Percentiles rank a stretch among this genome's conserved stretches.
These are phyloP conservation scores for Phytophthora capsici DNA, from an alignment of 352 stramenopile species.

Conservation along the genomic window DNA sequence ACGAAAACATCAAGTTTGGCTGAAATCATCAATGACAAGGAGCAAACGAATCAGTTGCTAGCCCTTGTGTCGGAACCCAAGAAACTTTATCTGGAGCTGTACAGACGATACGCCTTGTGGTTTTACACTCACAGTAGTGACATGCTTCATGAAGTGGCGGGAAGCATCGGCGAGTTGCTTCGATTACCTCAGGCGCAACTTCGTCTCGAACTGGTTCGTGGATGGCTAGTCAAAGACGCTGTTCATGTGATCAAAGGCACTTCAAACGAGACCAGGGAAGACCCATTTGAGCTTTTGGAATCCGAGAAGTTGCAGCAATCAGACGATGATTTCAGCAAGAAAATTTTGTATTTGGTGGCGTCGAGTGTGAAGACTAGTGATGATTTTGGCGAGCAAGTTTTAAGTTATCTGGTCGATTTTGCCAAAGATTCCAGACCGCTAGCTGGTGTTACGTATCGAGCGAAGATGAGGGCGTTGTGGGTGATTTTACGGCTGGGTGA, in stretches of 20 bases:
- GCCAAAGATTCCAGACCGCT: slow-evolving; percentile 48
- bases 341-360: slow-evolving; percentile 40
- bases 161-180: slow-evolving; percentile 41
- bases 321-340: slow-evolving; percentile 47
- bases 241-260: slow-evolving; percentile 19
- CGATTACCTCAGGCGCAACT: slow-evolving; percentile 33
- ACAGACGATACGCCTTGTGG: slow-evolving; percentile 45
- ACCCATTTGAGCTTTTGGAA: slow-evolving; percentile 44
- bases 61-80: slow-evolving; percentile 39
- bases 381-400: slow-evolving; percentile 32
- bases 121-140: slow-evolving; percentile 38
- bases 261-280: slow-evolving; percentile 24
- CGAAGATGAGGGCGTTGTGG: slow-evolving; percentile 52
- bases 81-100: slow-evolving; percentile 53
- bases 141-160: slow-evolving; percentile 37
- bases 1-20: slow-evolving; percentile 24
- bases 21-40: slow-evolving; percentile 21
- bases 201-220: slow-evolving; percentile 47
- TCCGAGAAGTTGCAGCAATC: slow-evolving; percentile 31
- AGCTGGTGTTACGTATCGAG: slow-evolving; percentile 63
- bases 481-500: slow-evolving; percentile 46
- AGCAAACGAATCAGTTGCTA: slow-evolving; percentile 33
- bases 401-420: slow-evolving; percentile 49
- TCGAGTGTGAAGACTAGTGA: slow-evolving; percentile 22
- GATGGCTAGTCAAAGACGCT: slow-evolving; percentile 61